Evolutionary conservation across 2,329 filamentous ascomycete genomes (phyloP).

Genomic region (Trichoderma atrobrunneum): DNA sequence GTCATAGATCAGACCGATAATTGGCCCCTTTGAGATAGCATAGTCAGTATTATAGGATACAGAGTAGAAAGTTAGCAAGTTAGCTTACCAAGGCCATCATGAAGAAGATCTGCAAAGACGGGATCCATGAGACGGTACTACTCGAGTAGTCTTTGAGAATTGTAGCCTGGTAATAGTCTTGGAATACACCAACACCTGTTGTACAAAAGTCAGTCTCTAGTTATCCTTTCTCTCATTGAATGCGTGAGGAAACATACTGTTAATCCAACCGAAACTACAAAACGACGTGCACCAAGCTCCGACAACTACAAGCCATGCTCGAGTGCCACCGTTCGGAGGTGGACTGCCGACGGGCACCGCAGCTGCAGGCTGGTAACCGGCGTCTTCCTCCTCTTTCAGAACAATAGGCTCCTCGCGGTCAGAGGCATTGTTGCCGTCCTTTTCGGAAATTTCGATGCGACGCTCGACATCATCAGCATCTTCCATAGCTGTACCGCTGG

Average conservation of each 20-base stretch:
- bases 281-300: conserved; percentile 42
- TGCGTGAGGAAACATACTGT: conserved; percentile 36
- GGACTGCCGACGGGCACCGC: background rate
- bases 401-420: background rate
- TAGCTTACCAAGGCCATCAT: conserved; percentile 46
- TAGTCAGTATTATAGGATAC: conserved; percentile 1
- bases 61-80: background rate
- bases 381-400: background rate
- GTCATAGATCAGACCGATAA: conserved; percentile 64
- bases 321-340: conserved; percentile 28
- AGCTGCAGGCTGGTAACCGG: background rate
- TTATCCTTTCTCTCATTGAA: background rate
- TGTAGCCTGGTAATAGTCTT: conserved; percentile 54
- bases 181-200: conserved; percentile 50
- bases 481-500: conserved; percentile 6
- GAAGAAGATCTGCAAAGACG: conserved; percentile 54
- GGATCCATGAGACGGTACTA: conserved; percentile 61
- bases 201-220: background rate
- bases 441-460: background rate
- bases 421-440: background rate
- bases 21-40: conserved; percentile 44
- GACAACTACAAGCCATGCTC: conserved; percentile 40
- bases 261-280: conserved; percentile 44
- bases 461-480: background rate
- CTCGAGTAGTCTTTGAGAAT: conserved; percentile 48